Evolutionary conservation across 257 asterid species (phyloP), one percentile per base, ranked within the genome.

Genomic region (Eustoma russellianum): DNA sequence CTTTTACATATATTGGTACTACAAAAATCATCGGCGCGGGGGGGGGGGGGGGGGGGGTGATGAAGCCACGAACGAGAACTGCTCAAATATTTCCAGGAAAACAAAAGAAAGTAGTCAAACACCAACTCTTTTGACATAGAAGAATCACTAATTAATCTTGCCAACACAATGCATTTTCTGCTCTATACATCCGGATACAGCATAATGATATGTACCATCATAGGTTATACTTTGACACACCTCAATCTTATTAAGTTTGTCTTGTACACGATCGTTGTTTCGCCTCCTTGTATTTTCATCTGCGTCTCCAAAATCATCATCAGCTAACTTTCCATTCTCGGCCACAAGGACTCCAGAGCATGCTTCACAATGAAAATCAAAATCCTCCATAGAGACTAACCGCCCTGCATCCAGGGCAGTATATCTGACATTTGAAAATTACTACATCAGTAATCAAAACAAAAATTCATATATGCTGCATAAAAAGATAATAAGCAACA

Each of bases 251-350:
- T 68, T 46, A 41, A 87, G 92, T 89, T 78, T 77, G 71, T 79
- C 80, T 71, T 84, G 85, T 58, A 87, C 56, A 58, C 80, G 84
- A 61, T 91, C 98, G 16, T 83, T 83, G 43, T 81, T 85, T 44
- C 86, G 82, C 58, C 85, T 91, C 71, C 90, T 82, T 6, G 91
- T 96, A 72, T 91, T 85, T 57, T 91, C 98, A 69, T 87, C 98
- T 61, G 89, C 87, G 70, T 91, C 95, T 66, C 85, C 88, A 64
- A 72, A 8, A 41, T 83, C 95, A 79, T 84, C 87, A 66, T 78
- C 72, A 60, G 87, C 78, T 55, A 85, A 64, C 62, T 78, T 85
- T 77, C 81, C 99, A 63, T 80, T 79, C 72, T 84, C 99, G 53
- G 95, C 94, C 52, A 77, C 85, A 46, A 92, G 81, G 61, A 85